Evolutionary conservation across 495 filamentous ascomycete genomes (phyloP), one percentile per base, ranked within the genome.

Genomic region (Penicillium maclennaniae): DNA sequence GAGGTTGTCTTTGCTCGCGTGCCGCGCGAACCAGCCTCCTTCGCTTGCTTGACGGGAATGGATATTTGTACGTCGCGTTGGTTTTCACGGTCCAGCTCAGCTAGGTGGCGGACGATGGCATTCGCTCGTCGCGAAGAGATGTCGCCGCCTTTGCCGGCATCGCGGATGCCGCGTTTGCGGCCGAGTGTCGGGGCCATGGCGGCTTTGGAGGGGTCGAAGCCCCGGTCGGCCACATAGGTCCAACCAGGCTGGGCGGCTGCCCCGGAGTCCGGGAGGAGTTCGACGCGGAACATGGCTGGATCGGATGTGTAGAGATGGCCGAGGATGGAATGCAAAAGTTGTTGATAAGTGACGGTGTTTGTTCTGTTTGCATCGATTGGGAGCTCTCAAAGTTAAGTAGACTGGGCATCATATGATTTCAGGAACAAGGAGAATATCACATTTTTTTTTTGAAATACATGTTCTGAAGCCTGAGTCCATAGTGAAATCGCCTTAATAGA

Each of bases 201-300:
- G 55, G 76, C 72, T 75, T 85, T 81, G 39, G 82, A 74, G 14
- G 83, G 79, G 49, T 83, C 79, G 54, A 79, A 75, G 53, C 78
- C 79, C n/a, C 80, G 82, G 59, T 95, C 87, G 28, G 89, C 82
- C 17, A 96, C 90, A 67, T 93, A 93, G 38, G 88, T 87, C 84
- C 87, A 97, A 54, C 91, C 91, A 0, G 91, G 91, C 1, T 87
- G 87, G 45, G 76, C 72, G 50, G 79, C 79, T 17, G 82, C 82
- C 39, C 81, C 81, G 4, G 85, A 79, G 76, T 85, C 62, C 15
- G 88, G 85, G 42, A 96, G 73, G 44, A 92, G 82, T 67, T 92
- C 84, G 60, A 96, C 81, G 44, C 71, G 76, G 49, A 84, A 83
- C 80, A 86, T 85, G 36, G 31, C 31, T 34, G 31, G 31, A 3